phyloP scores from a whole-genome alignment of 345 rosid species.

The Adansonia digitata region DNA sequence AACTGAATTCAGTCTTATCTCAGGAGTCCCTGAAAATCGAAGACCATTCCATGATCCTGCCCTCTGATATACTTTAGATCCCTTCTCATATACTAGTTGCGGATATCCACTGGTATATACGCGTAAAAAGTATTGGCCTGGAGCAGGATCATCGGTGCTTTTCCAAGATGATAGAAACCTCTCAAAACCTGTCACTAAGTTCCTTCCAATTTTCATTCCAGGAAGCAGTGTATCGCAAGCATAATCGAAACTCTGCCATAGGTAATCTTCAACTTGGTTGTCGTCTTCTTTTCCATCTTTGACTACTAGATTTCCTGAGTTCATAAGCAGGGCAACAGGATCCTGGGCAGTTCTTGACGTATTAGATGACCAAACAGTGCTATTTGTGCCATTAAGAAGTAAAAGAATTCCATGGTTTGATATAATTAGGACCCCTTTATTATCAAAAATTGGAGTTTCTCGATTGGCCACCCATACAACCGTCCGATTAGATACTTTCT shows the following conservation, averaged over 20 bases:
- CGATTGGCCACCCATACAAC: constrained; percentile 21
- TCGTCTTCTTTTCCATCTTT: constrained; percentile 16
- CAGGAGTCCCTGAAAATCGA: constrained; percentile 37
- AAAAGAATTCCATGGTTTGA: constrained; percentile 12
- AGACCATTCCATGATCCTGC: constrained; percentile 48
- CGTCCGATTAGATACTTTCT: not conserved
- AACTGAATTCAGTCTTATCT: constrained; percentile 22
- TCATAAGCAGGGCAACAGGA: constrained; percentile 36
- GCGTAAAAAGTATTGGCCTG: constrained; percentile 26
- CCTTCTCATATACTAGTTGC: constrained; percentile 23
- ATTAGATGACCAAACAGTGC: constrained; percentile 29
- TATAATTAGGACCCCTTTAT: constrained; percentile 26
- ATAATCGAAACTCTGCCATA: constrained; percentile 32
- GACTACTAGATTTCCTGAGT: constrained; percentile 39
- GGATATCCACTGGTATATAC: constrained; percentile 36
- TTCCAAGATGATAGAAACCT: constrained; percentile 36
- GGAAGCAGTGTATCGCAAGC: constrained; percentile 28
- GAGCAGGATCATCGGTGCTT: constrained; percentile 31
- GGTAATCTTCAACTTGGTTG: not conserved
- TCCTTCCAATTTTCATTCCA: constrained; percentile 41
- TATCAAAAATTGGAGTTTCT: constrained; percentile 18
- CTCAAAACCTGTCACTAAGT: constrained; percentile 15
- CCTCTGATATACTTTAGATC: constrained; percentile 13
- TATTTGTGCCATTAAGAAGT: constrained; percentile 7
- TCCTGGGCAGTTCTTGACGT: not conserved